Conservation (phyloP, 2,329 filamentous ascomycete genomes). For the Diaporthe humulicola region DNA sequence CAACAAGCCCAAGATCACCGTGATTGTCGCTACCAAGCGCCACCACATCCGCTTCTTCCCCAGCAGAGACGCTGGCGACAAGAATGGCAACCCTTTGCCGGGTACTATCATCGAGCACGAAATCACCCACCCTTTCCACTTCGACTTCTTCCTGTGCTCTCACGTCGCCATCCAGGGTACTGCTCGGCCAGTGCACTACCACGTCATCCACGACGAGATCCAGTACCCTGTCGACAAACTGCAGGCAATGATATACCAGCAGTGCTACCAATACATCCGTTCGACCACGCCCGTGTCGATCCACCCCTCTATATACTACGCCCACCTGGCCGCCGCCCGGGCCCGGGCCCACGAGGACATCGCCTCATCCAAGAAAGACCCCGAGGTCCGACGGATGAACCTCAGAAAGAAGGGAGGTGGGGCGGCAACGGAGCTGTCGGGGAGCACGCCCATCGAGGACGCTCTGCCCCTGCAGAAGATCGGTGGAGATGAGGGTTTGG, state of each 20-base stretch:
- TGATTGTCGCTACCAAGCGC: constrained; percentile 91
- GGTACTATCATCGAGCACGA: constrained; percentile 91
- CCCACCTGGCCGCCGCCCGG: constrained; percentile 87
- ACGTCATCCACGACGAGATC: constrained; percentile 87
- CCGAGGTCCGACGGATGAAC: constrained; percentile 26
- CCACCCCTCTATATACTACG: constrained; percentile 94
- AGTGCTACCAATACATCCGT: constrained; percentile 92
- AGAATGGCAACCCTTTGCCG: constrained; percentile 84
- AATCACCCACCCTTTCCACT: constrained; percentile 91
- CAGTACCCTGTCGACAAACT: constrained; percentile 76
- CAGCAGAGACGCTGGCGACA: constrained; percentile 70
- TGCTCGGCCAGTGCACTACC: constrained; percentile 91
- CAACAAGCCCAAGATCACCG: constrained; percentile 76
- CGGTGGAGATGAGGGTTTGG: constrained; percentile 40
- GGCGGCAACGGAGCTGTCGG: constrained; percentile 46
- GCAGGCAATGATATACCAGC: constrained; percentile 92
- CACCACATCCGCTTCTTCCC: constrained; percentile 97
- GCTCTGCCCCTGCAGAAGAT: constrained; percentile 57
- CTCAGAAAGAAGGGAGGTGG: not conserved
- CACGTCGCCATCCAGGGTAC: constrained; percentile 91
- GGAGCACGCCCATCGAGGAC: constrained; percentile 45
- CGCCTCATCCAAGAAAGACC: constrained; percentile 59
- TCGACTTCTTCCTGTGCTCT: constrained; percentile 81
- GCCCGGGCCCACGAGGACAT: constrained; percentile 79
- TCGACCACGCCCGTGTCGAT: constrained; percentile 94